Evolutionary conservation across 1,284 basidiomycete species (phyloP).

Genomic region (Melanopsichium pennsylvanicum): DNA sequence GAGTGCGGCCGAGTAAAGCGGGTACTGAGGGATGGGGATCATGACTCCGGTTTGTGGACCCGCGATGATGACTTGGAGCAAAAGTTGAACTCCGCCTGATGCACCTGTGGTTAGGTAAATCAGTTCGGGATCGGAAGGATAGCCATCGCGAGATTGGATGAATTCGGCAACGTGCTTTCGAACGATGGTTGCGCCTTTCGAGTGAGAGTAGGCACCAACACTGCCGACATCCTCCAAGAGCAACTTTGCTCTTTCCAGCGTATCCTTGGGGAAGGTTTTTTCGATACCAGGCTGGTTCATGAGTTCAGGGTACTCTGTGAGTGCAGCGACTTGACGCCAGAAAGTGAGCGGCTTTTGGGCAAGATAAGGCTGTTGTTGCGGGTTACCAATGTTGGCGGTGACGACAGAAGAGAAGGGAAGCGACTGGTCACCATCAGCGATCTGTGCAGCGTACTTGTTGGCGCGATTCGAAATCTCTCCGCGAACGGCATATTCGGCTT

Average conservation of each 20-base stretch:
- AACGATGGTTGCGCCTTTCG: constrained; percentile 89
- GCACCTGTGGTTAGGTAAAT: constrained; percentile 96
- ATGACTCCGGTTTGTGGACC: constrained; percentile 76
- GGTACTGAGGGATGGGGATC: constrained; percentile 98
- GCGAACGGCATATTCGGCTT: constrained; percentile 95
- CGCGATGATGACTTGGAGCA: constrained; percentile 81
- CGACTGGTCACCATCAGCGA: constrained; percentile 67
- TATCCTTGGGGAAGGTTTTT: constrained; percentile 81
- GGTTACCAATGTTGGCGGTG: constrained; percentile 96
- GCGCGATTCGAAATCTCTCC: constrained; percentile 94
- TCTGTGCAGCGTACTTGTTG: constrained; percentile 73
- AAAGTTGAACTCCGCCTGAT: constrained; percentile 86
- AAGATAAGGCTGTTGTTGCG: constrained; percentile 86
- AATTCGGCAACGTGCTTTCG: constrained; percentile 88
- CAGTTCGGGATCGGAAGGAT: constrained; percentile 80
- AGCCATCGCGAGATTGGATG: constrained; percentile 71
- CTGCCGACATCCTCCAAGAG: constrained; percentile 88
- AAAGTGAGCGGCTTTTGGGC: constrained; percentile 94
- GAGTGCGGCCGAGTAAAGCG: constrained; percentile 92
- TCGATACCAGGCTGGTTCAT: constrained; percentile 76
- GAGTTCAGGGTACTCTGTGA: constrained; percentile 90
- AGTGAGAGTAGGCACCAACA: constrained; percentile 94
- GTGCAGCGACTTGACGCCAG: constrained; percentile 86
- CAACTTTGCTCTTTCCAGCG: constrained; percentile 80
- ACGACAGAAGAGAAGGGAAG: constrained; percentile 90